These are phyloP conservation scores for Amauroascus niger DNA, from an alignment of 2,329 filamentous ascomycete genomes.

Conservation along the genomic window DNA sequence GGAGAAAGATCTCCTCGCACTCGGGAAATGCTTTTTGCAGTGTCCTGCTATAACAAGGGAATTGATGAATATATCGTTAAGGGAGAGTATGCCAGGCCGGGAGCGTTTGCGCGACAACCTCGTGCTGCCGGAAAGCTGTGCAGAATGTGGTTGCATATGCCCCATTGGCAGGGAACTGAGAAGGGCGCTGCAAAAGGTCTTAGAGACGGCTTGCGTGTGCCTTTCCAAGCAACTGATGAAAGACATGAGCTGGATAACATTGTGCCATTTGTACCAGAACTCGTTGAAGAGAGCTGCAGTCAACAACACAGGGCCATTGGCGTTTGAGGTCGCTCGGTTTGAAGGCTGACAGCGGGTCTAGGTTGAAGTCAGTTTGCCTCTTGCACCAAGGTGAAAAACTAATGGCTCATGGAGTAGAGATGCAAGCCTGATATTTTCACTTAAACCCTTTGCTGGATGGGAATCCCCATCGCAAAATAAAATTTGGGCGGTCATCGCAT, in stretches of 20 bases:
- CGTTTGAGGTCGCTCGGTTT: neutral
- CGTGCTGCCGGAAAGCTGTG: constrained; percentile 18
- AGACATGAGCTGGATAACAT: constrained; percentile 58
- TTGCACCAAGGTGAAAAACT: neutral
- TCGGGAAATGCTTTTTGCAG: constrained; percentile 41
- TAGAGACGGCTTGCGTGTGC: constrained; percentile 42
- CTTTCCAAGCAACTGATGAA: constrained; percentile 47
- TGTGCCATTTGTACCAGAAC: constrained; percentile 37
- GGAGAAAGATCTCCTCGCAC: constrained; percentile 24
- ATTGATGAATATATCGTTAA: constrained; percentile 46
- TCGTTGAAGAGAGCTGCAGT: neutral
- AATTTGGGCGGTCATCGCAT: constrained; percentile 8
- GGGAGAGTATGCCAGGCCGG: constrained; percentile 18
- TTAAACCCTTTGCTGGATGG: too few relatives aligned
- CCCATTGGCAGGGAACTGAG: neutral
- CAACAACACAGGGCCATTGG: neutral
- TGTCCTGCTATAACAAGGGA: constrained; percentile 45
- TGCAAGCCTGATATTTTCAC: constrained; percentile 18
- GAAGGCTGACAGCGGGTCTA: neutral
- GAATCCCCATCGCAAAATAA: constrained; percentile 8
- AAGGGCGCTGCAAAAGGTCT: constrained; percentile 22
- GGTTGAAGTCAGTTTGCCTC: neutral
- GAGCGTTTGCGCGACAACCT: constrained; percentile 24
- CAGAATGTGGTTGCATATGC: neutral
- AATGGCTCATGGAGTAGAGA: neutral